Base-by-base conservation (phyloP, 2,329 filamentous ascomycete species). In the Leptodontidium sp. region DNA sequence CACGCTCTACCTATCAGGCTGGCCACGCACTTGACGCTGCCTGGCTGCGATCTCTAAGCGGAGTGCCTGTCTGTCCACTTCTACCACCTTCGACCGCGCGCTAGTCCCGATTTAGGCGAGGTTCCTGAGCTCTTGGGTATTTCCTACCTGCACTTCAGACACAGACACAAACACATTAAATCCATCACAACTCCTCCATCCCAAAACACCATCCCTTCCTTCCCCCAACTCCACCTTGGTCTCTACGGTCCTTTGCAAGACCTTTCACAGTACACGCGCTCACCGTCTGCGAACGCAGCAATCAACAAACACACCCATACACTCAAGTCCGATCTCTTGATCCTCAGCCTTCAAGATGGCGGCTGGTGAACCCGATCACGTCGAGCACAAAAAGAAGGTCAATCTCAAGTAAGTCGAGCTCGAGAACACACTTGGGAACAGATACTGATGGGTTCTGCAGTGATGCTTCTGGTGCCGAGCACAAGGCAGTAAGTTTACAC, bases 401-500 rank as follows among this genome's bases (percentile, higher is more conserved):
- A 92, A 95, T 82, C 81, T 95, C 82, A 87, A 88, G 93, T 95
- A 88, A 80, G 92, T 83, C 68, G 29, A 63, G 24, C 35, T 35
- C 57, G 58, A 52, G 57, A 15, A 14, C 52, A 61, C 47, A 47
- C 43, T 64, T 50, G 63, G 57, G 32, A 61, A 58, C 68, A 59
- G 71, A 55, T 69, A 72, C 74, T 88, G 80, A 88, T 79, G 65
- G 61, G 61, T 40, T 58, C 45, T 76, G 66, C 75, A 97, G 94
- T 84, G 94, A 98, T 83, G 86, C 92, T 80, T 97, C 94, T 70
- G 94, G 94, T 80, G 91, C 92, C 72, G 93, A 97, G 81, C 88
- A 90, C 83, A 96, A 92, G 85, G 87, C 93, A 74, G 93, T 97
- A 87, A 80, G 88, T 78, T 77, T 68, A 65, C 61, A 47, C 61